Evolutionary conservation across 2,329 filamentous ascomycete species (phyloP).

Genomic region (Spiromastix sp.): DNA sequence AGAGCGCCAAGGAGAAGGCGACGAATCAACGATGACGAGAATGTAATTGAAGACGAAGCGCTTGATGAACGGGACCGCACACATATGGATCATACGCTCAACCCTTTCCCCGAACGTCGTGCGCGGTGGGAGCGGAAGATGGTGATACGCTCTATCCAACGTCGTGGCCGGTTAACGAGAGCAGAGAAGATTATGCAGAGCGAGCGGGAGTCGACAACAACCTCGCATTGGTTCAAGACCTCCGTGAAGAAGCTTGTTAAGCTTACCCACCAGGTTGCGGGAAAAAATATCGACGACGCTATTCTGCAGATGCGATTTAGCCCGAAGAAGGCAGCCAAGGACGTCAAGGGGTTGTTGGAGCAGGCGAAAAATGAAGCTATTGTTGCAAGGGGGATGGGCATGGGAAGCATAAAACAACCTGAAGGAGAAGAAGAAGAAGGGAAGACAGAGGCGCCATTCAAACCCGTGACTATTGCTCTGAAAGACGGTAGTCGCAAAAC

Average conservation of each 20-base stretch:
- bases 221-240: slow-evolving; percentile 68
- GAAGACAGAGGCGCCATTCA: slow-evolving; percentile 5
- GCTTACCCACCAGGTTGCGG: slow-evolving; percentile 76
- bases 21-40: slow-evolving; percentile 9
- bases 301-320: slow-evolving; percentile 91
- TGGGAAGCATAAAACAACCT: slow-evolving; percentile 31
- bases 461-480: slow-evolving; percentile 6
- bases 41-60: slow-evolving; percentile 7
- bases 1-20: slow-evolving; percentile 13
- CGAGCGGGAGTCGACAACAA: slow-evolving; percentile 48
- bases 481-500: slow-evolving; percentile 65
- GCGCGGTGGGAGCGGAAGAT: slow-evolving; percentile 73
- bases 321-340: slow-evolving; percentile 81
- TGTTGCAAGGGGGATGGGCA: slow-evolving; percentile 73
- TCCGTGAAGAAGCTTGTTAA: slow-evolving; percentile 85
- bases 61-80: slow-evolving; percentile 35
- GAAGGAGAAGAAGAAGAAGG: slow-evolving; percentile 6
- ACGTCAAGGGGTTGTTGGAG: slow-evolving; percentile 69
- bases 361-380: slow-evolving; percentile 73
- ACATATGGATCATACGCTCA: slow-evolving; percentile 53
- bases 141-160: slow-evolving; percentile 64
- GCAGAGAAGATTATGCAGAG: slow-evolving; percentile 58
- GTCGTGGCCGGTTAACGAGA: slow-evolving; percentile 55
- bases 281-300: slow-evolving; percentile 89
- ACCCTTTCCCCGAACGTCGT: slow-evolving; percentile 64